phyloP scores from a whole-genome alignment of 768 basidiomycete species.

The Amanita inopinata region DNA sequence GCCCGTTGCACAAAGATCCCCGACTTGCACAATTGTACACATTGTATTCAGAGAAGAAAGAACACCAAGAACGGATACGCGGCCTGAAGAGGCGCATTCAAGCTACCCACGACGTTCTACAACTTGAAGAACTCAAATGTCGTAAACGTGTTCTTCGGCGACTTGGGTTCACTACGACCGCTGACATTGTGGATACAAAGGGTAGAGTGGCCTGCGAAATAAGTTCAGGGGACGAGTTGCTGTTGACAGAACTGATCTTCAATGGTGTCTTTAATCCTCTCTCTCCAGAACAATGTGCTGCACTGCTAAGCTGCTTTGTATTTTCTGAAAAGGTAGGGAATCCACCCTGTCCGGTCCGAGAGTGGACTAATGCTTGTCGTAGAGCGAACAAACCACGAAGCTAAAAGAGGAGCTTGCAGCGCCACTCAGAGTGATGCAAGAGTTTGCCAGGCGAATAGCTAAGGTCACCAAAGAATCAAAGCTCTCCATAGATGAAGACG shows the following conservation, averaged over 20 bases:
- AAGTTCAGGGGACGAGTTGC: slow-evolving; percentile 90
- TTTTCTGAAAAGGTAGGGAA: slow-evolving; percentile 82
- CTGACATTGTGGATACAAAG: slow-evolving; percentile 96
- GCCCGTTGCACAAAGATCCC: slow-evolving; percentile 70
- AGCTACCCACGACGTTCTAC: slow-evolving; percentile 84
- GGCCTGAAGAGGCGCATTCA: slow-evolving; percentile 79
- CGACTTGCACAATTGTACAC: slow-evolving; percentile 76
- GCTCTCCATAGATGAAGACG: slow-evolving; percentile 79
- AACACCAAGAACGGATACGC: slow-evolving; percentile 58
- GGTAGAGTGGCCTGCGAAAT: slow-evolving; percentile 98
- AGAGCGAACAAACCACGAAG: slow-evolving; percentile 82
- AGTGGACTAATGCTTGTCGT: slow-evolving; percentile 3
- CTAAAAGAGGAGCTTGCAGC: slow-evolving; percentile 91
- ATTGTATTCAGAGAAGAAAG: slow-evolving; percentile 68
- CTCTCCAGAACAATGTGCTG: slow-evolving; percentile 85
- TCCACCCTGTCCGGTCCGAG: not conserved
- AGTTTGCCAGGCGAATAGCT: slow-evolving; percentile 91
- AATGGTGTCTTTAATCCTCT: slow-evolving; percentile 92
- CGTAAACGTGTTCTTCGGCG: slow-evolving; percentile 91
- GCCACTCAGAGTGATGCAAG: slow-evolving; percentile 91
- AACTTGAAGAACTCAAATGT: slow-evolving; percentile 93
- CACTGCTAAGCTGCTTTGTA: slow-evolving; percentile 94
- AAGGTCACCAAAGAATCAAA: slow-evolving; percentile 94
- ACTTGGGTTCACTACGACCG: slow-evolving; percentile 78
- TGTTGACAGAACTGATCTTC: slow-evolving; percentile 95